Evolutionary conservation across 805 yeast genomes (phyloP).

Genomic region (Starmerella floris): DNA sequence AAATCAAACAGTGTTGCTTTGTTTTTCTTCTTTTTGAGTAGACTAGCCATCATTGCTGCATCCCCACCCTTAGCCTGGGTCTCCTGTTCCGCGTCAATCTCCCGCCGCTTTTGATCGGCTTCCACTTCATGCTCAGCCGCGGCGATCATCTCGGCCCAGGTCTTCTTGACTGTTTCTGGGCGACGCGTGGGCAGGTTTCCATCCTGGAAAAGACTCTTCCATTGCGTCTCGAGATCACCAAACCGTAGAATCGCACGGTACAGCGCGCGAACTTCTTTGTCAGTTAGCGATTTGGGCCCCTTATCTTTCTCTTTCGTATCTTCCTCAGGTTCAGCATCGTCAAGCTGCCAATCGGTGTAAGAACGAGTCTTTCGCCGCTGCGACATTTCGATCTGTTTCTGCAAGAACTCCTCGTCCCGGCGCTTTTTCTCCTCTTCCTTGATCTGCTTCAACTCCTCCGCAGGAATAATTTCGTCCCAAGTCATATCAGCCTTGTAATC

Average conservation of each 20-base stretch:
- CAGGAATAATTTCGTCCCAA: constrained; percentile 98
- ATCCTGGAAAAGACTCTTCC: constrained; percentile 81
- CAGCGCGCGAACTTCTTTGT: constrained; percentile 72
- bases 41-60: constrained; percentile 23
- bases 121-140: constrained; percentile 48
- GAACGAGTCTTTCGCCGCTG: constrained; percentile 68
- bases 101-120: constrained; percentile 53
- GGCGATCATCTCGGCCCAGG: constrained; percentile 58
- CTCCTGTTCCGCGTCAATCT: constrained; percentile 20
- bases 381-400: constrained; percentile 80
- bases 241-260: constrained; percentile 68
- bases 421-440: constrained; percentile 84
- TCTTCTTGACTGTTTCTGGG: constrained; percentile 60
- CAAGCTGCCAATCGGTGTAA: constrained; percentile 42
- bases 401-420: constrained; percentile 71
- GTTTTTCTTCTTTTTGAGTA: constrained; percentile 62
- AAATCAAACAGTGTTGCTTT: constrained; percentile 83
- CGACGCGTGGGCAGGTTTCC: constrained; percentile 78
- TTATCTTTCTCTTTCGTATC: constrained; percentile 24
- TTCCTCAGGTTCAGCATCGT: constrained; percentile 21
- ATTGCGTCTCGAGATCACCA: constrained; percentile 60
- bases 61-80: constrained; percentile 17
- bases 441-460: constrained; percentile 73
- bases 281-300: constrained; percentile 44
- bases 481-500: constrained; percentile 96